A percentile compares a stretch with the other conserved stretches of the same genome.
phyloP scores from a whole-genome alignment of 1,139 yeast genomes.

The Blastobotrys malaysiensis region DNA sequence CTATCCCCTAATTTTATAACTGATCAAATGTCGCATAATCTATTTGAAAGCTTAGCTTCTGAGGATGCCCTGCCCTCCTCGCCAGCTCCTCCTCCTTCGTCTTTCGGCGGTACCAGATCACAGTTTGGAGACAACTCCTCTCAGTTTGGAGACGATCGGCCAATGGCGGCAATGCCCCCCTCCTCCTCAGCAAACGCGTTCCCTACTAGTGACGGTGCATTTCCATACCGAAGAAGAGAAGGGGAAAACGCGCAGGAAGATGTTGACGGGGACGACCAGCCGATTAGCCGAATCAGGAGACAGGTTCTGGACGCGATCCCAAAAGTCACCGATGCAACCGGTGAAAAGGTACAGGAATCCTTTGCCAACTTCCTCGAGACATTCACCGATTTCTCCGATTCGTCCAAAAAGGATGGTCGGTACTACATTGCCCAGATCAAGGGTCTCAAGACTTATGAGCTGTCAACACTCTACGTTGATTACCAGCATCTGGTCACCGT shows the following conservation, averaged over 20 bases:
- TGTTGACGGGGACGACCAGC: conserved; percentile 8
- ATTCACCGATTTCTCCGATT: conserved; percentile 40
- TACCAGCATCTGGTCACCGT: conserved; percentile 69
- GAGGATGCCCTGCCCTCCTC: conserved; percentile 2
- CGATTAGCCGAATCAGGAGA: conserved; percentile 5
- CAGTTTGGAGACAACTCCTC: background rate
- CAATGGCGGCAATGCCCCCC: conserved; percentile 6
- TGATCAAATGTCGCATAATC: background rate
- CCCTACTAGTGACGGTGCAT: conserved; percentile 3
- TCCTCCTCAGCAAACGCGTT: conserved; percentile 1
- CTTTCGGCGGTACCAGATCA: conserved; percentile 6
- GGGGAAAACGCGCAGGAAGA: background rate
- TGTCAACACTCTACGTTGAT: conserved; percentile 77
- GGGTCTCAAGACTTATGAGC: conserved; percentile 71
- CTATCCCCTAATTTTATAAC: background rate
- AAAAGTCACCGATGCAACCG: conserved; percentile 84
- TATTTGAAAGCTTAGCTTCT: conserved; percentile 6
- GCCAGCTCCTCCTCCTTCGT: conserved; percentile 8
- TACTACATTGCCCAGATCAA: conserved; percentile 76
- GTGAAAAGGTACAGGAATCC: conserved; percentile 88
- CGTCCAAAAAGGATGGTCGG: conserved; percentile 41
- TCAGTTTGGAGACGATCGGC: conserved; percentile 1
- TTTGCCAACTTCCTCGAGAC: conserved; percentile 81
- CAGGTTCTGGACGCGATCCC: conserved; percentile 44
- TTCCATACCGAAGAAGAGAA: background rate